Percentiles rank a stretch among this genome's conserved stretches.
phyloP scores from a whole-genome alignment of 2,329 filamentous ascomycete species.

The Xylaria sp. region DNA sequence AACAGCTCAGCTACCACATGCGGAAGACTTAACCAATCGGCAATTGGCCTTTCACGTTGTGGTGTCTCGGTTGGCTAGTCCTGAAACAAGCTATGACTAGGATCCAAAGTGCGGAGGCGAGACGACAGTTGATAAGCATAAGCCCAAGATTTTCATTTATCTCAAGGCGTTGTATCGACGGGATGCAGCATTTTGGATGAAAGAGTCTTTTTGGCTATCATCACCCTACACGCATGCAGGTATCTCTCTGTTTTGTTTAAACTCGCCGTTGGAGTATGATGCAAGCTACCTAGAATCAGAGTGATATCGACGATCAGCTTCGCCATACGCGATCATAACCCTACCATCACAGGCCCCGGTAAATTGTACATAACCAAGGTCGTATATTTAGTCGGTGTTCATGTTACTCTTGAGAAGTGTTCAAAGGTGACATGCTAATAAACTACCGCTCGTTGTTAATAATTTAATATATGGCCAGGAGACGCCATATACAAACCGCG shows the following conservation, averaged over 20 bases:
- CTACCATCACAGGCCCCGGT: background rate
- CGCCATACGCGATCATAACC: background rate
- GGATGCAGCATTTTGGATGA: background rate
- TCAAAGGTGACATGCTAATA: too few relatives aligned
- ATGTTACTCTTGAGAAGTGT: too few relatives aligned
- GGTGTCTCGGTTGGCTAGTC: background rate
- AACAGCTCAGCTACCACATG: background rate
- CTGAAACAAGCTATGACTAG: constrained; percentile 1
- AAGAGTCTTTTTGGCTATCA: background rate
- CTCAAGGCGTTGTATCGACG: background rate
- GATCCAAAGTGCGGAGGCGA: background rate
- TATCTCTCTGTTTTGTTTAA: too few relatives aligned
- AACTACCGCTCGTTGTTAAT: too few relatives aligned
- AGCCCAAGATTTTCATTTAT: background rate
- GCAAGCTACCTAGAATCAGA: background rate
- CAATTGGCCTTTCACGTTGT: background rate
- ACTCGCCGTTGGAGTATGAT: background rate
- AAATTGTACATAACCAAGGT: too few relatives aligned
- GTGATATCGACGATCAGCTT: background rate
- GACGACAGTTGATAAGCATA: background rate
- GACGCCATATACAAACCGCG: too few relatives aligned
- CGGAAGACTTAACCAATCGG: background rate
- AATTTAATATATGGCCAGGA: too few relatives aligned
- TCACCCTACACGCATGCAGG: background rate
- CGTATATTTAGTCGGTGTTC: too few relatives aligned